A percentile compares a stretch with the other conserved stretches of the same genome.
Evolutionary conservation across 2,329 filamentous ascomycete species (phyloP).

Genomic region (Fusarium veterinarium): DNA sequence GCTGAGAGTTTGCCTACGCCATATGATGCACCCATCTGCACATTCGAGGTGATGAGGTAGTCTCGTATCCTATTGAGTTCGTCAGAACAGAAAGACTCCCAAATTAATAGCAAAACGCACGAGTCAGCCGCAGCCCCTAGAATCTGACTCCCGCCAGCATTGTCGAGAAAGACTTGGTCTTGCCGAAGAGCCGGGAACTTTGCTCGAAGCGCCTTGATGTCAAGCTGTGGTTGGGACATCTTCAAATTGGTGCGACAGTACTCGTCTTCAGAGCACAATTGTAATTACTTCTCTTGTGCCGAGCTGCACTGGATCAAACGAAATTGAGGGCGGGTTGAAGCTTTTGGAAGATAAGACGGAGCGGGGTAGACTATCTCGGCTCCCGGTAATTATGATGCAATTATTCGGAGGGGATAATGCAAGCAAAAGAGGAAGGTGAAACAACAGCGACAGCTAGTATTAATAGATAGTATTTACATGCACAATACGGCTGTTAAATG

Average conservation of each 20-base stretch:
- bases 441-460: background rate
- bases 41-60: slow-evolving; percentile 76
- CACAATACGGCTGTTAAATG: fast-evolving
- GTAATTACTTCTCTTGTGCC: no score
- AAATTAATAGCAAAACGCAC: background rate
- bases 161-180: slow-evolving; percentile 79
- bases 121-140: slow-evolving; percentile 65
- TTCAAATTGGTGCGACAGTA: fast-evolving
- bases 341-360: background rate
- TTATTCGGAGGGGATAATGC: background rate
- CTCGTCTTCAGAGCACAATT: fast-evolving
- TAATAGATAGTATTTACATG: fast-evolving
- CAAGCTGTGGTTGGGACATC: slow-evolving; percentile 32
- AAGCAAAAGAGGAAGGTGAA: background rate
- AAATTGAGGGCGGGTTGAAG: background rate
- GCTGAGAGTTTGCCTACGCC: slow-evolving; percentile 69
- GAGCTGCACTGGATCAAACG: no score
- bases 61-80: slow-evolving; percentile 62
- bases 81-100: slow-evolving; percentile 56
- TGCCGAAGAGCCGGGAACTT: slow-evolving; percentile 76
- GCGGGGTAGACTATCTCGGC: slow-evolving; percentile 5
- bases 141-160: slow-evolving; percentile 80
- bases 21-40: slow-evolving; percentile 81
- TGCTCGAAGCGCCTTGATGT: slow-evolving; percentile 49
- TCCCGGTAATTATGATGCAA: slow-evolving; percentile 11